Base-by-base conservation (phyloP, 768 basidiomycete species). In the Sistotremastrum niveocremeum region DNA sequence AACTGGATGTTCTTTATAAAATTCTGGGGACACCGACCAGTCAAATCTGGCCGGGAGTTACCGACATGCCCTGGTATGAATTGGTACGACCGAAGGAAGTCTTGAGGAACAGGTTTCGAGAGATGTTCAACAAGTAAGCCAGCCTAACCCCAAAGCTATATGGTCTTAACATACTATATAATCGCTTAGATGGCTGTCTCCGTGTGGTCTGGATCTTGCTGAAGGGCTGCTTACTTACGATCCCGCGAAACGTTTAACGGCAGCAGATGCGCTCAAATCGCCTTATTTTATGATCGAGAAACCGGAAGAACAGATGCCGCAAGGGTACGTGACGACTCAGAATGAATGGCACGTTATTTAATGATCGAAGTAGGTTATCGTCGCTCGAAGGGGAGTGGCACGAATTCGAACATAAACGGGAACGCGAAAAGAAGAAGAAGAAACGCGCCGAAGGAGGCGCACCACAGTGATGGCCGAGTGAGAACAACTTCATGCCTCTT, bases 331-430 rank as follows among this genome's bases (percentile, higher is more conserved):
- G 7, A n/a, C 11, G 28, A 10, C 45, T 10, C 46, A 10, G 38
- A 36, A 39, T 45, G 38, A 7, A 12, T 20, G 20, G n/a, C 12
- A n/a, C 11, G 11, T 39, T 37, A 3, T 20, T 47, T 34, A 32
- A 5, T 37, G 28, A 10, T 36, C 32, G 20, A 38, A 6, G 37
- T 51, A 93, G 91, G 44, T 64, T 98, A 48, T 74, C 82, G 8
- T 73, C 73, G 8, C 64, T 95, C 37, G 79, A 88, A 59, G 94
- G 95, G 39, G 95, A 98, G 61, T 97, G 93, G 87, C 95, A 99
- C 62, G 95, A 99, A 62, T 71, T 93, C 51, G 93, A 97, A 61
- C 86, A 88, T 8, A 99, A 97, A 62, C 73, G 81, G 47, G 90
- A 97, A 65, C 74, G 88, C 37, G 81, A 83, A 48, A 85, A 79